Conservation (phyloP, 2,329 filamentous ascomycete species). For the Zopfia rhizophila region DNA sequence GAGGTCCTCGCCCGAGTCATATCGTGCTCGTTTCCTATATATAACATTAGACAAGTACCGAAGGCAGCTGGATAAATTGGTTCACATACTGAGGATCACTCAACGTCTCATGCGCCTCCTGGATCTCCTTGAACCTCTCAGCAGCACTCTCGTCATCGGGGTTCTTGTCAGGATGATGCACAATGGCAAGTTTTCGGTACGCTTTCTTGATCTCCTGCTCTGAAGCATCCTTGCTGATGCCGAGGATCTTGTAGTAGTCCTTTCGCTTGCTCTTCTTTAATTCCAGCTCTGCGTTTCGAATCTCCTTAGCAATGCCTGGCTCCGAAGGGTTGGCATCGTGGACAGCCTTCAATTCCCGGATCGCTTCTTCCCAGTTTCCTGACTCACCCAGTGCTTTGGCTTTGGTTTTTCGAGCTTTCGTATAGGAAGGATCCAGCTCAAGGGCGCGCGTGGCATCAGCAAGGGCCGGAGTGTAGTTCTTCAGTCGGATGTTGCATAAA, state of each 20-base stretch:
- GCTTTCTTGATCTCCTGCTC: slow-evolving; percentile 94
- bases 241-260: slow-evolving; percentile 98
- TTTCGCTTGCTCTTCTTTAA: slow-evolving; percentile 98
- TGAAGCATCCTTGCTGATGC: slow-evolving; percentile 83
- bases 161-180: slow-evolving; percentile 98
- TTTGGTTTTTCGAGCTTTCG: slow-evolving; percentile 92
- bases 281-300: slow-evolving; percentile 90
- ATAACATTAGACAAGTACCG: slow-evolving; percentile 15
- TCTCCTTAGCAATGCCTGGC: slow-evolving; percentile 80
- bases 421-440: slow-evolving; percentile 82
- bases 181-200: slow-evolving; percentile 92
- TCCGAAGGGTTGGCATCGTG: slow-evolving; percentile 86
- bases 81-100: slow-evolving; percentile 86
- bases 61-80: neutral
- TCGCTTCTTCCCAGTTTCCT: slow-evolving; percentile 91
- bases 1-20: slow-evolving; percentile 92
- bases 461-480: slow-evolving; percentile 84
- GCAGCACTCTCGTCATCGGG: slow-evolving; percentile 85
- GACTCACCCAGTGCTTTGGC: slow-evolving; percentile 88
- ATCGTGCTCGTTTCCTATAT: slow-evolving; percentile 81
- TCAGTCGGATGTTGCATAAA: slow-evolving; percentile 82
- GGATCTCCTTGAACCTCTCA: slow-evolving; percentile 96
- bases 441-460: slow-evolving; percentile 87
- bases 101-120: slow-evolving; percentile 95
- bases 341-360: slow-evolving; percentile 88